Evolutionary conservation across 345 rosid species (phyloP), one percentile per base, ranked within the genome.

Genomic region (Pugionium dolabratum): DNA sequence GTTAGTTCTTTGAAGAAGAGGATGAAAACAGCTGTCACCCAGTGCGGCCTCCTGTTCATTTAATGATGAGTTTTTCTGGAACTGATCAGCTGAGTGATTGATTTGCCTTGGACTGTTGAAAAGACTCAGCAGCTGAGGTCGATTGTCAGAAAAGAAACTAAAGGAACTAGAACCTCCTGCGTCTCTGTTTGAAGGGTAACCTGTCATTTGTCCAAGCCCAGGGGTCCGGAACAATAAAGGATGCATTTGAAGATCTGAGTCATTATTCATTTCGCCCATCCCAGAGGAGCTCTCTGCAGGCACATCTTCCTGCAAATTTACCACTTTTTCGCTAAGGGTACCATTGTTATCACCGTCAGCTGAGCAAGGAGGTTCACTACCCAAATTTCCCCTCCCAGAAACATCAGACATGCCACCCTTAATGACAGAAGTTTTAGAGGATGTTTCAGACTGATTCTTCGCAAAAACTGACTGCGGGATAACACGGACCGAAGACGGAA

Each of bases 401-500:
- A 57, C 75, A 77, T 60, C 64, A 42, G 29, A 28, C 36, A 54
- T 31, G 48, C 66, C 59, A 56, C 71, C 79, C 9, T 47, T 67
- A 25, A 70, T 44, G 62, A 75, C 54, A 63, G 71, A 63, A 73
- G 61, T 75, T 11, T 66, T 52, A 70, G 80, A 70, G 79, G 79
- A 74, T 36, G 70, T 64, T 57, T 77, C 83, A 70, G 73, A 44
- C 42, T 76, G 82, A 65, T 74, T 66, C 74, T 65, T 81, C 55
- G 73, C 71, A 59, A 86, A 81, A 74, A 78, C 84, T 67, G 93
- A 73, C 75, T 81, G 84, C 1, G 99, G 78, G 75, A 94, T 81
- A 50, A 94, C 83, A 75, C 91, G 89, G 59, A 86, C 96, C 35
- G 95, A 80, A 25, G 87, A 85, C 41, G 96, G 99, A 79, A 94